A percentile compares a stretch with the other conserved stretches of the same genome.
Evolutionary conservation across 2,329 filamentous ascomycete genomes (phyloP).

Genomic region (Laburnicola sp.): DNA sequence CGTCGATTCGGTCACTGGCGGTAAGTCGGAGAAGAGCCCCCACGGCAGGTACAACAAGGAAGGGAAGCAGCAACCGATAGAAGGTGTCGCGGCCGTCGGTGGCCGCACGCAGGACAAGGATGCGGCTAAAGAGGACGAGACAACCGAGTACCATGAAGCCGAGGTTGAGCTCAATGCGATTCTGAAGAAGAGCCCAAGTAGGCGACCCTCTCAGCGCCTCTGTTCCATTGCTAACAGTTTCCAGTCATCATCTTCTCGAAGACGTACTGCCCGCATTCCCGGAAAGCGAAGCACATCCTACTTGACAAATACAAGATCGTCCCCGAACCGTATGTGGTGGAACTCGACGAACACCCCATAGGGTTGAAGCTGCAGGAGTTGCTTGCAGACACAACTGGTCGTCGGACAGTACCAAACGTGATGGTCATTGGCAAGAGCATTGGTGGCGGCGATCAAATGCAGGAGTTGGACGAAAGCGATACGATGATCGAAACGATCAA

Average conservation of each 20-base stretch:
- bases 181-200: constrained; percentile 82
- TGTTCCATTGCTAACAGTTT: constrained; percentile 13
- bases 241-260: constrained; percentile 96
- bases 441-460: constrained; percentile 86
- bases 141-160: constrained; percentile 64
- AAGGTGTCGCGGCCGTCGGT: constrained; percentile 51
- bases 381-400: constrained; percentile 72
- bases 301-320: constrained; percentile 82
- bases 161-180: constrained; percentile 76
- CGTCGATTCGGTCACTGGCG: constrained; percentile 39
- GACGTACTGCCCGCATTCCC: constrained; percentile 85
- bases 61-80: constrained; percentile 40
- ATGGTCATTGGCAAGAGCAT: constrained; percentile 86
- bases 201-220: constrained; percentile 1
- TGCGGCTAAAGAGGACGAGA: constrained; percentile 51
- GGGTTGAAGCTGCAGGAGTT: constrained; percentile 72
- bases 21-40: constrained; percentile 53
- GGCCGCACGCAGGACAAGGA: constrained; percentile 48
- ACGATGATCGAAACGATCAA: constrained; percentile 72
- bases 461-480: constrained; percentile 64
- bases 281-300: constrained; percentile 80
- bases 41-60: constrained; percentile 54
- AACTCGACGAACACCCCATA: constrained; percentile 80
- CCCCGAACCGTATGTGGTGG: constrained; percentile 82
- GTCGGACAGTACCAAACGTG: constrained; percentile 88